Evolutionary conservation across 495 filamentous ascomycete species (phyloP), one percentile per base, ranked within the genome.

Genomic region (Aspergillus sclerotioniger): DNA sequence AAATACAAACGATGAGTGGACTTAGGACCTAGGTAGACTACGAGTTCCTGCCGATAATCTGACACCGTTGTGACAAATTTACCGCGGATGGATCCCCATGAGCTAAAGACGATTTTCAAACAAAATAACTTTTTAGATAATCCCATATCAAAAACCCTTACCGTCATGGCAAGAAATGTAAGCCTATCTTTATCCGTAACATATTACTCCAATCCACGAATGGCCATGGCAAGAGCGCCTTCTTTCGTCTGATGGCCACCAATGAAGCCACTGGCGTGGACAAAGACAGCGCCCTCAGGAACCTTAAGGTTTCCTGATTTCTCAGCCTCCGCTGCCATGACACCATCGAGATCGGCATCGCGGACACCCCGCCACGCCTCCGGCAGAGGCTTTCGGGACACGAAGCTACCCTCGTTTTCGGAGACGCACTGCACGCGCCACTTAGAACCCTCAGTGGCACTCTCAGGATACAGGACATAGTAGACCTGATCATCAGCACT

Each of bases 401-500:
- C 80, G 68, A 98, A 98, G 55, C 90, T 92, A 60, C 88, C 86
- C 71, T 88, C 86, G 58, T 81, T 82, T 20, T 86, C 82, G 7
- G 90, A 86, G 12, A 98, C 94, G 56, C 88, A 86, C 71, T 97
- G 93, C 55, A 98, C 85, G 53, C 94, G 86, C 94, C 94, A 98
- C 72, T 91, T 93, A 51, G 87, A 74, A 31, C 81, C 89, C 49
- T 84, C 79, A 3, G 75, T 72, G 5, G 81, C 78, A 60, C 79
- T 87, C 77, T 98, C 95, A 1, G 91, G 86, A 76, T 97, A 98
- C 1, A 98, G 79, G n/a, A 95, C 93, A 71, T 96, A 98, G 62
- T 71, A 72, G 6, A 90, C 84, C 53, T 86, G 74, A 32, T 80
- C 76, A 0, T 72, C 70, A 10, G 71, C 62, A n/a, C 64, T 62